Evolutionary conservation across 352 stramenopile genomes (phyloP), one percentile per base, ranked within the genome.

Genomic region (Pythium guiyangense): DNA sequence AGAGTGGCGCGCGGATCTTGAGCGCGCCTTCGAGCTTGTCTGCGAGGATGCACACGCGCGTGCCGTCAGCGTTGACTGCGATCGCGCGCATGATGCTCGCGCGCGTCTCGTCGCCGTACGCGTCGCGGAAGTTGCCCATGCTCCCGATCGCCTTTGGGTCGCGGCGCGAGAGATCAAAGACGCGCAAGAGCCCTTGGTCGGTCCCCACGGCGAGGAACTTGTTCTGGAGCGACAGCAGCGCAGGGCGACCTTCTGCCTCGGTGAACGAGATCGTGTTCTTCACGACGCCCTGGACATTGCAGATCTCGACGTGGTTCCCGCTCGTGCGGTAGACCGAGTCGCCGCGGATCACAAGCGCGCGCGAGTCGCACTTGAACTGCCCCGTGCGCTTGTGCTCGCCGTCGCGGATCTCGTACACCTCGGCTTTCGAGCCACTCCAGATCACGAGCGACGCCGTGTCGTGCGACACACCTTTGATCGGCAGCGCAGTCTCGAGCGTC

Each of bases 181-280:
- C 73, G 35, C 96, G 94, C 26, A 98, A 58, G 14, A 96, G 52
- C 2, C 88, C 86, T 4, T 62, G 73, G 60, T 95, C 75, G 0
- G 94, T 98, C 8, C 77, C 85, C 0, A 98, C 88, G 9, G 86
- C 88, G 35, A 98, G 71, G 54, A 91, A 97, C 49, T 94, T 96
- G 50, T 75, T 89, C 56, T 97, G 93, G 22, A 97, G 63, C 27
- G 92, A 84, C 17, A 98, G 56, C 40, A 96, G 60, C 25, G 65
- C 51, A 0, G 94, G 94, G 17, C 75, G 68, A 3, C 94, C 94
- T 49, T 98, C 94, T 0, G 71, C 78, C 46, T 97, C 92, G 2
- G 86, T 97, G 63, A 98, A 97, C 2, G 75, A 89, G 25, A 98
- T 87, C 0, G 67, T 78, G 52, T 95, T 88, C 59, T 93, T 96